phyloP scores from a whole-genome alignment of 352 stramenopile genomes.

The Phytophthora ohioensis region DNA sequence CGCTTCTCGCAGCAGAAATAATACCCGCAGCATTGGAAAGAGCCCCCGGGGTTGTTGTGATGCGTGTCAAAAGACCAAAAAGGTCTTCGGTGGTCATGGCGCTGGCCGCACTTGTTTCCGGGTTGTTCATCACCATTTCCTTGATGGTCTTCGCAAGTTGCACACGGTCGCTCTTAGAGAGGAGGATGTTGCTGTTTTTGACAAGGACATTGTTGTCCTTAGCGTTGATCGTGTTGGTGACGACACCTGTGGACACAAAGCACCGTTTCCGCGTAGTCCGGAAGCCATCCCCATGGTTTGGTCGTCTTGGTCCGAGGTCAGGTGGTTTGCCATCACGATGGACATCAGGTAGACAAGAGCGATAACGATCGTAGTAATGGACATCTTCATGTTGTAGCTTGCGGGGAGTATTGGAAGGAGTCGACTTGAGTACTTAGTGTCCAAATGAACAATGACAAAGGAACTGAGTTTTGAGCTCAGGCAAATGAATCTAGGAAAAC shows the following conservation, averaged over 20 bases:
- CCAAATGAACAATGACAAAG: constrained; percentile 34
- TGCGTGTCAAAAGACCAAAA: constrained; percentile 5
- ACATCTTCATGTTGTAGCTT: constrained; percentile 26
- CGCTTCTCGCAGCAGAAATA: constrained; percentile 19
- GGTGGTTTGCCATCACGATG: constrained; percentile 14
- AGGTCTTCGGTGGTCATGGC: constrained; percentile 15
- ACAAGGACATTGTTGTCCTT: constrained; percentile 31
- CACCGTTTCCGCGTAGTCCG: not conserved
- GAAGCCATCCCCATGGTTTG: constrained; percentile 8
- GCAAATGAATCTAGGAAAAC: not conserved
- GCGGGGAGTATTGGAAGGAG: not conserved
- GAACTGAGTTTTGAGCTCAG: not conserved
- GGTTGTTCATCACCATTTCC: constrained; percentile 9
- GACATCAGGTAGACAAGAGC: constrained; percentile 18
- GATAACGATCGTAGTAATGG: constrained; percentile 4
- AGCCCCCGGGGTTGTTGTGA: constrained; percentile 4
- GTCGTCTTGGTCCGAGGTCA: constrained; percentile 6
- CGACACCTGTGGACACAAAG: not conserved
- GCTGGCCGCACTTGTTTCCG: not conserved
- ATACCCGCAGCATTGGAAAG: constrained; percentile 13
- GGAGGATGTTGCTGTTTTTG: constrained; percentile 22
- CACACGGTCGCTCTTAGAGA: constrained; percentile 27
- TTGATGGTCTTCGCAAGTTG: constrained; percentile 11
- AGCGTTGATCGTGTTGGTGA: constrained; percentile 20
- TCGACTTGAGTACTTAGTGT: constrained; percentile 23